phyloP scores from a whole-genome alignment of 441 rosid genomes.

The Mallotus repandus region DNA sequence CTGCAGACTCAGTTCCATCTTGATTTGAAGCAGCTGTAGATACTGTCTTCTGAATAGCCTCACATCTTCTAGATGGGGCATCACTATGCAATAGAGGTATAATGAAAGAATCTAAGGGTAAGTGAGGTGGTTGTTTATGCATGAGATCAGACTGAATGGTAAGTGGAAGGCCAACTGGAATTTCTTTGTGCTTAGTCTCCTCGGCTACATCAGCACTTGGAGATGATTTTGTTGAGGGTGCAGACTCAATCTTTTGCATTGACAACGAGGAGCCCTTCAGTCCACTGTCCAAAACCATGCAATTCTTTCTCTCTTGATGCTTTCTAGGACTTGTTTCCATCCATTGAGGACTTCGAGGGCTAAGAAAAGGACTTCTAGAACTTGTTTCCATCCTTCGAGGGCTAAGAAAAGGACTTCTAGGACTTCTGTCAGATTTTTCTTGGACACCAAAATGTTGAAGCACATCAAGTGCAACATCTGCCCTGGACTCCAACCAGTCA shows the following conservation, averaged over 20 bases:
- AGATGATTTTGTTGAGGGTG: slow-evolving; percentile 29
- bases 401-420: slow-evolving; percentile 30
- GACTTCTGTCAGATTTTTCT: slow-evolving; percentile 36
- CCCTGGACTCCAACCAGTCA: slow-evolving; percentile 70
- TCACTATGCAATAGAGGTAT: slow-evolving; percentile 33
- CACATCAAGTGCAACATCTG: slow-evolving; percentile 71
- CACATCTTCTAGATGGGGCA: slow-evolving; percentile 24
- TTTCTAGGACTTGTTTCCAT: slow-evolving; percentile 41
- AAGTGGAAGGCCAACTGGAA: slow-evolving; percentile 28
- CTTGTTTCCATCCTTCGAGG: slow-evolving; percentile 32
- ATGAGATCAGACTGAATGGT: slow-evolving; percentile 22
- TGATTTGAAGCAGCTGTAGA: slow-evolving; percentile 22
- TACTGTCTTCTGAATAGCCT: slow-evolving; percentile 18
- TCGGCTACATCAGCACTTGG: slow-evolving; percentile 29
- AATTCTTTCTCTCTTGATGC: slow-evolving; percentile 38
- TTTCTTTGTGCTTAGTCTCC: slow-evolving; percentile 30
- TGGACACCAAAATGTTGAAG: slow-evolving; percentile 69
- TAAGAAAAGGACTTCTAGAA: slow-evolving; percentile 25
- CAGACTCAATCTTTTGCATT: slow-evolving; percentile 31
- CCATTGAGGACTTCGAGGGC: slow-evolving; percentile 31
- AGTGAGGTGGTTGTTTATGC: slow-evolving; percentile 29
- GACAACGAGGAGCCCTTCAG: slow-evolving; percentile 31
- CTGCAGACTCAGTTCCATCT: slow-evolving; percentile 25
- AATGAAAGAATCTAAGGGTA: slow-evolving; percentile 22
- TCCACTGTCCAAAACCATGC: slow-evolving; percentile 29